These are phyloP conservation scores for Debaryomyces psychrophilus DNA, from an alignment of 1,139 yeast species.

Conservation along the genomic window DNA sequence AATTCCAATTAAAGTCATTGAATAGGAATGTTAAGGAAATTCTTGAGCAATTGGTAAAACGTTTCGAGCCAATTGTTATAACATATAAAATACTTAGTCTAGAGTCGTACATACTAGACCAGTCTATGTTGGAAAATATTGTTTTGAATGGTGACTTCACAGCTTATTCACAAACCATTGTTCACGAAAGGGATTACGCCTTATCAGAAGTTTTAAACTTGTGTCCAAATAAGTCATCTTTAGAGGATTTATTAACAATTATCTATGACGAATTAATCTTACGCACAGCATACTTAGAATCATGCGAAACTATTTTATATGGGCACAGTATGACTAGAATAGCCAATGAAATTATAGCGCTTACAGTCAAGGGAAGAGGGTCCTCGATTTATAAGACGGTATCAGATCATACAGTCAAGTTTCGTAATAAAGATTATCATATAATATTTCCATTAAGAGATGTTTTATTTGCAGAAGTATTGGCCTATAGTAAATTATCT, in stretches of 20 bases:
- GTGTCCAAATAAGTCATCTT: slow-evolving; percentile 57
- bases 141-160: slow-evolving; percentile 31
- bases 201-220: slow-evolving; percentile 32
- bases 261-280: slow-evolving; percentile 53
- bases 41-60: slow-evolving; percentile 24
- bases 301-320: slow-evolving; percentile 61
- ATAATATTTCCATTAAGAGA: slow-evolving; percentile 76
- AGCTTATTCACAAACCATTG: slow-evolving; percentile 21
- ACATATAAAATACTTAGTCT: slow-evolving; percentile 40
- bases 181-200: slow-evolving; percentile 14
- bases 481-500: slow-evolving; percentile 49
- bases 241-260: slow-evolving; percentile 60
- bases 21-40: slow-evolving; percentile 21
- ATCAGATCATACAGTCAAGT: slow-evolving; percentile 44
- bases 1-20: slow-evolving; percentile 23
- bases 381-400: slow-evolving; percentile 58
- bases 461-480: slow-evolving; percentile 65
- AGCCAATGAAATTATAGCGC: slow-evolving; percentile 76
- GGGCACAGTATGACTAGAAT: slow-evolving; percentile 83
- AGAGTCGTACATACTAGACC: slow-evolving; percentile 37
- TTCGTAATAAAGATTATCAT: slow-evolving; percentile 35
- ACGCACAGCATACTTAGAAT: slow-evolving; percentile 47
- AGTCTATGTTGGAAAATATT: slow-evolving; percentile 29
- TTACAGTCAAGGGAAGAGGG: slow-evolving; percentile 92
- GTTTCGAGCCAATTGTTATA: slow-evolving; percentile 30